Conservation (phyloP, 352 stramenopile genomes). For the Pythium scleroteichum region DNA sequence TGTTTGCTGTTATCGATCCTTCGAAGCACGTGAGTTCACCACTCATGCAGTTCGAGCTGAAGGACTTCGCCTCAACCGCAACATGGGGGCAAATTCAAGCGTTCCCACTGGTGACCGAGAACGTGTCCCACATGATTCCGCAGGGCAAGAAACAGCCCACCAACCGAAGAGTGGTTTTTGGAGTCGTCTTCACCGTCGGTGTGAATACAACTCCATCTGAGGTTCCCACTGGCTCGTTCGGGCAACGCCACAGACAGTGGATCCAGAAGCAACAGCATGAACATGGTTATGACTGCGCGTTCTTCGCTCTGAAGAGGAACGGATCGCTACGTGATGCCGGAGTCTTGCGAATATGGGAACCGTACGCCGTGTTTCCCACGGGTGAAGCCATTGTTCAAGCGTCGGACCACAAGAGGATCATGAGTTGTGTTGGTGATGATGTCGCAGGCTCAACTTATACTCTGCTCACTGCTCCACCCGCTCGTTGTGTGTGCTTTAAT, state of each 20-base stretch:
- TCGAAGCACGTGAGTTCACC: constrained; percentile 9
- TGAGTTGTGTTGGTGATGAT: not conserved
- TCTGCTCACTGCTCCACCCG: not conserved
- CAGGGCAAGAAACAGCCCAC: not conserved
- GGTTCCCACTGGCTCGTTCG: constrained; percentile 13
- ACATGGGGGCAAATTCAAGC: constrained; percentile 26
- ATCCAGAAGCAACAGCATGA: constrained; percentile 35
- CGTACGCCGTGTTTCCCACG: constrained; percentile 45
- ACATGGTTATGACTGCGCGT: constrained; percentile 47
- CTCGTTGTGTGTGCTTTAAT: constrained; percentile 14
- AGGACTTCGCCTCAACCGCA: constrained; percentile 34
- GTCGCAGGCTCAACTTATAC: not conserved
- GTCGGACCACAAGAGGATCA: constrained; percentile 6
- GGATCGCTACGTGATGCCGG: constrained; percentile 24
- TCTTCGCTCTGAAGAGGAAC: constrained; percentile 35
- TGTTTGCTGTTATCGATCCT: constrained; percentile 24
- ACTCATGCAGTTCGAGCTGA: constrained; percentile 36
- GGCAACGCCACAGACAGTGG: constrained; percentile 33
- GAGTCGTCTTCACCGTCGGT: constrained; percentile 21
- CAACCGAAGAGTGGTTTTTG: constrained; percentile 23
- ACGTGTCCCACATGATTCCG: constrained; percentile 12
- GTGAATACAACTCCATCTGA: constrained; percentile 23
- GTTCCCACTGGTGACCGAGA: constrained; percentile 5
- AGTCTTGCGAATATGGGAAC: constrained; percentile 42
- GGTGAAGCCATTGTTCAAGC: constrained; percentile 11